Evolutionary conservation across 164 flowering plant species (phyloP).

Genomic region (Vitis riparia): DNA sequence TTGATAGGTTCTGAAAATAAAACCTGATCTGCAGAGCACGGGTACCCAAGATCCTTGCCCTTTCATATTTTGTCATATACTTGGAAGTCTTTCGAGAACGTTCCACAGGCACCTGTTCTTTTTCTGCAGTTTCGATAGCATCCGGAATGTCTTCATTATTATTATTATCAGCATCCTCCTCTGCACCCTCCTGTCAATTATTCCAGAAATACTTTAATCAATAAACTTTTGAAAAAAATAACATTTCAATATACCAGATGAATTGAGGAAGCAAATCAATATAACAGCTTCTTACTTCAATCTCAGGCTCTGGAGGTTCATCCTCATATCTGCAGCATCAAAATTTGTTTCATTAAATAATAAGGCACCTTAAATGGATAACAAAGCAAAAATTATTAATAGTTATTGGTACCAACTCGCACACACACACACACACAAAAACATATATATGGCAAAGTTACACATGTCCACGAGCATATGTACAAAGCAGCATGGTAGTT

Average conservation of each 20-base stretch:
- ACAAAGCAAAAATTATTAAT: too few species aligned
- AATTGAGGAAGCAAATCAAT: conserved; percentile 2
- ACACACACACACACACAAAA: too few species aligned
- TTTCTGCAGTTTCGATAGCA: conserved; percentile 30
- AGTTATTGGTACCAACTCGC: too few species aligned
- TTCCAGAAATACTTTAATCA: background rate
- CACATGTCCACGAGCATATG: too few species aligned
- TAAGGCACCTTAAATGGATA: too few species aligned
- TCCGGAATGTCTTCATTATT: conserved; percentile 31
- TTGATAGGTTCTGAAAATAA: background rate
- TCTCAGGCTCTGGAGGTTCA: conserved; percentile 81
- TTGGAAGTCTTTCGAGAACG: conserved; percentile 40
- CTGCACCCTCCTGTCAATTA: conserved; percentile 41
- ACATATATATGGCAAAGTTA: too few species aligned
- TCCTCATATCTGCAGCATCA: conserved; percentile 62
- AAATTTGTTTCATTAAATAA: background rate
- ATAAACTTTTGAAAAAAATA: background rate
- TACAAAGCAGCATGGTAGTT: too few species aligned
- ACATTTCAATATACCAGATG: background rate
- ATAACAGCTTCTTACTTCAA: conserved; percentile 42
- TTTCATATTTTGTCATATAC: conserved; percentile 44
- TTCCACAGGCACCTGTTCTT: conserved; percentile 17
- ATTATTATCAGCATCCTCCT: conserved; percentile 31
- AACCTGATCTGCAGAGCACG: conserved; percentile 50
- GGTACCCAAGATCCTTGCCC: conserved; percentile 45